Percentiles rank a stretch among this genome's conserved stretches.
phyloP scores from a whole-genome alignment of 306 rosid species.

The Sesbania bispinosa region DNA sequence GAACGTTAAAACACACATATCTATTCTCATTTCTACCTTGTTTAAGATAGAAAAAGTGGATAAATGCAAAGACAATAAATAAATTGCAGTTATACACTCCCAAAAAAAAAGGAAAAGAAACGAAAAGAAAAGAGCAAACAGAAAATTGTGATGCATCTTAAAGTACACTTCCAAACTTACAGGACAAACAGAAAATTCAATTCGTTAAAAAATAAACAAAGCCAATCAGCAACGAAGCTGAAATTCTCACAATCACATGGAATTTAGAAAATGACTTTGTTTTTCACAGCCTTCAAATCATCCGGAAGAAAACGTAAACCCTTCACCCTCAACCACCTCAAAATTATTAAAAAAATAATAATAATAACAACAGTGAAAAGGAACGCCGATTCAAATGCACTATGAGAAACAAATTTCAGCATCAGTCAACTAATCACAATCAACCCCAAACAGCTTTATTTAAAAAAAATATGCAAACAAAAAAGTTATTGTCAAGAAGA shows the following conservation, averaged over 20 bases:
- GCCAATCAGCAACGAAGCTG: background rate
- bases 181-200: background rate
- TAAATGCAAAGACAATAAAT: background rate
- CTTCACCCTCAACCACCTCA: background rate
- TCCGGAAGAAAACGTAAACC: background rate
- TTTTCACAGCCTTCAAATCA: conserved; percentile 2
- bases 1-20: no score
- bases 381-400: conserved; percentile 14
- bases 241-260: conserved; percentile 2
- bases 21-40: no score
- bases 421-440: conserved; percentile 1
- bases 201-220: background rate
- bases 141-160: conserved; percentile 14
- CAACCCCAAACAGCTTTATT: background rate
- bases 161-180: background rate
- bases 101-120: background rate
- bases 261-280: conserved; percentile 1
- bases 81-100: background rate
- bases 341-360: background rate
- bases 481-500: background rate
- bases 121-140: no score
- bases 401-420: background rate
- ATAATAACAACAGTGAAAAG: background rate
- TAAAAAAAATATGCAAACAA: background rate
- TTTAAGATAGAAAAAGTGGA: background rate